Evolutionary conservation across 345 rosid genomes (phyloP).

Genomic region (Mangifera indica): DNA sequence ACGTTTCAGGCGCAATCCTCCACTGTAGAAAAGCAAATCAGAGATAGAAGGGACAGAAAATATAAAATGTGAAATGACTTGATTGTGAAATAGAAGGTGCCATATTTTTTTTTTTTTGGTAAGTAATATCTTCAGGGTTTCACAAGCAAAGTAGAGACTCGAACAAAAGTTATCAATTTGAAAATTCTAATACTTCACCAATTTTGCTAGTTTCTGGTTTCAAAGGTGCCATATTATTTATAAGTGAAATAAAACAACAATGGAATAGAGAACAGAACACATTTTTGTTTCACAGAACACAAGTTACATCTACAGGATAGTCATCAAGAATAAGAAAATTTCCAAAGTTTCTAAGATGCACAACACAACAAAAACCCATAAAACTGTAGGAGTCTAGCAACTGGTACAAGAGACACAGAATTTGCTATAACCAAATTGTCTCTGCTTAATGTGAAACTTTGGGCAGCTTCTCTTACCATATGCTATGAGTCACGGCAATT

Average conservation of each 20-base stretch:
- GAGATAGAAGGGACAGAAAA: conserved; percentile 13
- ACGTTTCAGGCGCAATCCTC: conserved; percentile 95
- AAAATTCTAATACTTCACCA: too few relatives aligned
- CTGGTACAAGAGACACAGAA: not conserved
- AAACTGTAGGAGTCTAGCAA: not conserved
- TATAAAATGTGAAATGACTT: conserved; percentile 11
- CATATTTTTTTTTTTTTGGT: too few relatives aligned
- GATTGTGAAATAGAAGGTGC: conserved; percentile 2
- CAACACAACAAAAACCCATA: not conserved
- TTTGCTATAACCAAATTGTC: not conserved
- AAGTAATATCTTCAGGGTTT: too few relatives aligned
- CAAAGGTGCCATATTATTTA: not conserved
- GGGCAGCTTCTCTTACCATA: not conserved
- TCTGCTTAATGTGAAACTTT: not conserved
- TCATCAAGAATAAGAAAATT: not conserved
- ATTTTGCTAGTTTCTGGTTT: too few relatives aligned
- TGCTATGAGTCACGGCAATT: conserved; percentile 1
- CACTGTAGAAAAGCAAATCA: conserved; percentile 43
- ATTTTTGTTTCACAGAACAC: not conserved
- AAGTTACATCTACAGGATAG: not conserved
- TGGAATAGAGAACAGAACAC: not conserved
- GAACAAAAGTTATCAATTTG: too few relatives aligned
- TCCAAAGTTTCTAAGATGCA: not conserved
- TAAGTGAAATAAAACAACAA: not conserved
- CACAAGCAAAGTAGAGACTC: too few relatives aligned